Evolutionary conservation across 1,284 basidiomycete genomes (phyloP), one percentile per base, ranked within the genome.

Genomic region (Schizophyllum commune): DNA sequence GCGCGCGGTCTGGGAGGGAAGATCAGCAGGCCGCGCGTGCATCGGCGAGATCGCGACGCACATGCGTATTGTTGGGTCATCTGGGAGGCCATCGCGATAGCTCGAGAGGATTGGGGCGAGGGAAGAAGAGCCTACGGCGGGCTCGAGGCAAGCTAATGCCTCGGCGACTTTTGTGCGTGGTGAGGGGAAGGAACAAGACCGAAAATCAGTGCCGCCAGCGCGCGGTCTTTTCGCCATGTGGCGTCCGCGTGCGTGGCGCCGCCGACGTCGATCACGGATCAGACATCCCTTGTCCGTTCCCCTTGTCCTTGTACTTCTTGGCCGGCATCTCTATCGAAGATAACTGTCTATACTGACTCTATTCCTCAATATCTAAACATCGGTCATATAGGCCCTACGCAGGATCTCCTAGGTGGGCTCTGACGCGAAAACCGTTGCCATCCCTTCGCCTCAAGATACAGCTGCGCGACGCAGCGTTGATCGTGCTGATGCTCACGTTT

Each of bases 111-210:
- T 71, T 66, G 70, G 72, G 69, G 68, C 69, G 69, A 70, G 71
- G 69, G 70, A 66, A 47, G 39, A 47, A 17, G 27, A 27, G 27
- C 27, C 39, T 47, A 17, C 39, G 71, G 71, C 71, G 70, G 62
- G 70, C 70, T 62, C 73, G 85, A 91, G 89, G 87, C 88, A 91
- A 91, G 74, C 75, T 83, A 89, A 90, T 90, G 88, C 88, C 84
- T 89, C 87, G 72, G 68, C 63, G 68, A 68, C 39, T 47, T 47
- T 47, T 47, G 39, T 11, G 17, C 13, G 17, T 47, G 39, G 65
- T 63, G 67, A 68, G 65, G 64, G 64, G 62, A 52, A 63, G 64
- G 62, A 63, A 58, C 57, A 66, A 60, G 60, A 62, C 52, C 61
- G 47, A 57, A 52, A 60, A 58, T 58, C 34, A 56, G 52, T 39